Evolutionary conservation across 306 rosid genomes (phyloP).

Genomic region (Morella rubra): DNA sequence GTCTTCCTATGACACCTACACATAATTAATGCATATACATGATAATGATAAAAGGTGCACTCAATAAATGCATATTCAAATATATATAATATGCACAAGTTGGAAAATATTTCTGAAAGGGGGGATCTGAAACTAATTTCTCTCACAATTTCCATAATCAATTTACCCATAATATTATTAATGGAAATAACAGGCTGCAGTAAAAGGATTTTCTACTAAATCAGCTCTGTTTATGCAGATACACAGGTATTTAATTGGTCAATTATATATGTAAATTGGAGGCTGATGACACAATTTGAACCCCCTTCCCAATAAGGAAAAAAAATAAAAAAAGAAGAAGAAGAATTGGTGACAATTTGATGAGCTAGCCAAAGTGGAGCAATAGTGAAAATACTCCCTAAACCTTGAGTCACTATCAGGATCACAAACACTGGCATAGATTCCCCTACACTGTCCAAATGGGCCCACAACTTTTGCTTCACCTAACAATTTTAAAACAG

Average conservation of each 20-base stretch:
- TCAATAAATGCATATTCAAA: background rate
- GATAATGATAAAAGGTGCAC: conserved; percentile 13
- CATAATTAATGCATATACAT: conserved; percentile 26
- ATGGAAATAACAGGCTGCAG: no score
- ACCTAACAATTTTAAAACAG: conserved; percentile 4
- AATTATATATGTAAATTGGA: no score
- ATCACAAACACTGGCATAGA: conserved; percentile 25
- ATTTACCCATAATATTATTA: no score
- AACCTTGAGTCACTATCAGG: conserved; percentile 27
- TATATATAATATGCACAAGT: no score
- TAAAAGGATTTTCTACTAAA: no score
- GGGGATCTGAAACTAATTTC: background rate
- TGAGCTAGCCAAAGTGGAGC: conserved; percentile 14
- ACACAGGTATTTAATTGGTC: no score
- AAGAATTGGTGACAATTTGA: conserved; percentile 3
- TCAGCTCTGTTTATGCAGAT: background rate
- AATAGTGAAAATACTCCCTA: conserved; percentile 18
- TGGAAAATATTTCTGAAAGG: background rate
- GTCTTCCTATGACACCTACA: conserved; percentile 30
- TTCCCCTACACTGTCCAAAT: conserved; percentile 22
- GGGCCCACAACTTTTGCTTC: conserved; percentile 27
- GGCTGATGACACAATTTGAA: no score
- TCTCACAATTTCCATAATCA: no score
- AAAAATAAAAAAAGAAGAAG: no score
- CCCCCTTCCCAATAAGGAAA: no score